Evolutionary conservation across 2,329 filamentous ascomycete genomes (phyloP).

Genomic region (Colletotrichum somersetense): DNA sequence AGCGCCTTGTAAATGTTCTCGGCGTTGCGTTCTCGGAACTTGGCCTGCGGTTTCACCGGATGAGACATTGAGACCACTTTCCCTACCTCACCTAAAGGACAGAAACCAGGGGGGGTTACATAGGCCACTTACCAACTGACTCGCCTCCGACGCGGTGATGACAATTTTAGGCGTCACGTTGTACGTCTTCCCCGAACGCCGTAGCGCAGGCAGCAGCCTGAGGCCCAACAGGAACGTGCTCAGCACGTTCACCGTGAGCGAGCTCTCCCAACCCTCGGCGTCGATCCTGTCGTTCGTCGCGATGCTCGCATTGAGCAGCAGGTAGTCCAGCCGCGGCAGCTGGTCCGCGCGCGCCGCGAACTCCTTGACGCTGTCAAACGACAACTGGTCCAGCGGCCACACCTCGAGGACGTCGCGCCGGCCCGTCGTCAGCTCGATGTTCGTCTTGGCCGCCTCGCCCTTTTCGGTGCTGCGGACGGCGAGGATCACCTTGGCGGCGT

Average conservation of each 20-base stretch:
- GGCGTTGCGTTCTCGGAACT: constrained; percentile 50
- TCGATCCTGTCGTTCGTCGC: constrained; percentile 28
- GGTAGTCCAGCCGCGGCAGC: constrained; percentile 53
- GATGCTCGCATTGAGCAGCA: constrained; percentile 55
- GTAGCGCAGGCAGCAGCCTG: constrained; percentile 57
- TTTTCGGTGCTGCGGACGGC: constrained; percentile 55
- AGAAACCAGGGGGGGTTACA: not conserved
- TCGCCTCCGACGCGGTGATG: constrained; percentile 56
- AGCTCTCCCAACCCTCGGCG: constrained; percentile 57
- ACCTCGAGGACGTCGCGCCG: constrained; percentile 52
- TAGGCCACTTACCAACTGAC: constrained; percentile 45
- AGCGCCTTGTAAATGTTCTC: constrained; percentile 52
- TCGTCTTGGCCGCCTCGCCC: constrained; percentile 55
- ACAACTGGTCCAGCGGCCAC: constrained; percentile 58
- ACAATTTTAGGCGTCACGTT: constrained; percentile 53
- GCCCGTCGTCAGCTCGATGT: constrained; percentile 46
- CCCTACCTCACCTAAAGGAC: not conserved
- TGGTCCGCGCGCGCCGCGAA: constrained; percentile 51
- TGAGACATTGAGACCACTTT: not conserved
- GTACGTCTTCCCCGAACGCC: constrained; percentile 50
- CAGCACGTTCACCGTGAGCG: constrained; percentile 61
- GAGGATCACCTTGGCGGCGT: constrained; percentile 57
- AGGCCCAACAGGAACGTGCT: constrained; percentile 60
- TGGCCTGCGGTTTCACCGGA: constrained; percentile 44
- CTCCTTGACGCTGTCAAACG: constrained; percentile 44